Base-by-base conservation (phyloP, 73 alveolate genomes). In the Loxodes magnus region DNA sequence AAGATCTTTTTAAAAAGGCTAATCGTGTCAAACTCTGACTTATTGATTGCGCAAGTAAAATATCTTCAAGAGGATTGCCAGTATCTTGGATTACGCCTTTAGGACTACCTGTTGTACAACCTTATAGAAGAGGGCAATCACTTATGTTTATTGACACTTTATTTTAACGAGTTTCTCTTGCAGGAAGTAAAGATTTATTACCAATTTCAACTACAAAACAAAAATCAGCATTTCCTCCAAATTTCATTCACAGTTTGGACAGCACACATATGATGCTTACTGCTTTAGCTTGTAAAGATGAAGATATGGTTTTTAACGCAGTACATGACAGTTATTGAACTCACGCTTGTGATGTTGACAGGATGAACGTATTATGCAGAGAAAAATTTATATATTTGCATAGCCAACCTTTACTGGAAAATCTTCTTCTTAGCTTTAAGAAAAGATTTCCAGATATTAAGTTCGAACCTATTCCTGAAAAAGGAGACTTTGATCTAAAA, bases 181-280 rank as follows among this genome's bases (percentile, higher is more conserved):
- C n/a, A 7, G 12, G 69, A 2, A 24, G 17, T 15, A 7, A 28
- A 7, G 65, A 51, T 17, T 14, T 16, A 19, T 15, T 35, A 1
- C 65, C 65, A 0, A 14, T 38, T 0, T 19, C 16, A n/a, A 15
- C 28, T 15, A 30, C 61, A 0, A 87, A 87, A 69, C 60, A 87
- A 39, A 87, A 78, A 44, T 51, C 90, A 27, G 97, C 94, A 15
- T 82, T 87, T 71, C 97, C 97, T 29, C 97, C 97, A 4, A 87
- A 87, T 53, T 87, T 33, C 27, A 82, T 87, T 34, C 97, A 87
- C 56, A 77, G 93, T 10, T 68, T 87, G 7, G 97, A 87, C 64
- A 68, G 94, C 5, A 87, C 97, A n/a, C 97, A 87, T 56, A 53
- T 87, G 76, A 87, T 87, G 97, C 66, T 68, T 35, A 79, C 96